Base-by-base conservation (phyloP, 208 protist species). In the Porcisia deanei region DNA sequence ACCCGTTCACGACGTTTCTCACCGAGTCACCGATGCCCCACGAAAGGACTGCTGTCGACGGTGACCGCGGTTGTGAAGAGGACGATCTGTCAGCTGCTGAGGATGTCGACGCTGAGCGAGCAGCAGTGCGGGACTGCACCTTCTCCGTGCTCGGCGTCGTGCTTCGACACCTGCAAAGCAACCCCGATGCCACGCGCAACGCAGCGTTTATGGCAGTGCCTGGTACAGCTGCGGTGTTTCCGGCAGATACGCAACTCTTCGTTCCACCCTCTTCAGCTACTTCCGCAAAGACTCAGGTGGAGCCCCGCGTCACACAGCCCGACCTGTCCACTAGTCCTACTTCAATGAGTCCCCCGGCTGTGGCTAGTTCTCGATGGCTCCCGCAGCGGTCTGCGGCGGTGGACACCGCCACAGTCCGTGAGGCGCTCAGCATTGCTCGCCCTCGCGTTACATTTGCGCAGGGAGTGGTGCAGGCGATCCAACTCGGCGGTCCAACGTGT, bases 151-250 rank as follows among this genome's bases (percentile, higher is more conserved):
- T 93, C 34, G 85, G 91, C 45, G 89, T 94, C 5, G 84, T 86
- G 54, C 73, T 96, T 25, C 94, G 94, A 30, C 92, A 81, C 71
- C 73, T 96, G 66, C 94, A 96, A 77, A 89, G 83, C 73, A 97
- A 91, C 77, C 90, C 94, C 3, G 85, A 94, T 71, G 79, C 91
- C 8, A 82, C 75, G 30, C 81, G 85, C 68, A 96, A 97, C 69
- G 88, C 83, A 16, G 89, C 91, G 41, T 86, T 93, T 43, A 88
- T 88, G 81, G 85, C 88, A 8, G 68, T 84, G 18, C 84, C 86
- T 8, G 85, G 81, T 20, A 81, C 88, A 1, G 67, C 71, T 9
- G 83, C 79, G n/a, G 69, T 91, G 5, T 94, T 94, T 66, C 86
- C 92, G 12, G 52, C 70, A 8, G 86, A 95, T 47, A 66, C 91